These are phyloP conservation scores for Viola pubescens DNA, from an alignment of 441 rosid genomes.

Conservation along the genomic window DNA sequence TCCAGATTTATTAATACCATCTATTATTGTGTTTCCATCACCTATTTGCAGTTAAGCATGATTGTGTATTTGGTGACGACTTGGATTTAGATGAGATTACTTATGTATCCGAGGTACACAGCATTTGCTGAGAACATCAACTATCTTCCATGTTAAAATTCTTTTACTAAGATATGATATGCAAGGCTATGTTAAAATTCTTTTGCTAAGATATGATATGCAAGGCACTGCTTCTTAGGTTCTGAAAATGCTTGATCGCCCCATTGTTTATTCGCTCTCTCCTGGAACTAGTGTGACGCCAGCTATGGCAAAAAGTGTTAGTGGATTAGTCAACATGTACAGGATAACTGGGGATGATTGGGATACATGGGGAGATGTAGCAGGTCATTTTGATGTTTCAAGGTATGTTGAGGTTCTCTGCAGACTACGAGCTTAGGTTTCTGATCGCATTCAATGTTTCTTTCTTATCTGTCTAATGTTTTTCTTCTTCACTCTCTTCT, in stretches of 20 bases:
- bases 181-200: constrained; percentile 11
- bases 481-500: constrained; percentile 4
- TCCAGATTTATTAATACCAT: not conserved
- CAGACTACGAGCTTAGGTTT: constrained; percentile 5
- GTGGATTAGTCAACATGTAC: constrained; percentile 73
- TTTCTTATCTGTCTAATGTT: constrained; percentile 7
- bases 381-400: constrained; percentile 68
- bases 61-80: constrained; percentile 81
- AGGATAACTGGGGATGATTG: constrained; percentile 88
- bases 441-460: constrained; percentile 3
- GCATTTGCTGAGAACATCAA: not conserved
- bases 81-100: constrained; percentile 61
- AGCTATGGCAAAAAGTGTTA: constrained; percentile 62
- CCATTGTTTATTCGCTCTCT: constrained; percentile 75
- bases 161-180: constrained; percentile 6
- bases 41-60: constrained; percentile 60
- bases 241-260: constrained; percentile 50
- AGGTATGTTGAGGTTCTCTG: constrained; percentile 35
- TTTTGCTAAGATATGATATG: constrained; percentile 5
- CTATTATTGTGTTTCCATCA: constrained; percentile 1
- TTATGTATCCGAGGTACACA: constrained; percentile 60
- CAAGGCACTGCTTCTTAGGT: constrained; percentile 37
- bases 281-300: constrained; percentile 90
- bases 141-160: constrained; percentile 11
- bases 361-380: constrained; percentile 83